Conservation (phyloP, 768 basidiomycete species). For the Kwoniella sp. region DNA sequence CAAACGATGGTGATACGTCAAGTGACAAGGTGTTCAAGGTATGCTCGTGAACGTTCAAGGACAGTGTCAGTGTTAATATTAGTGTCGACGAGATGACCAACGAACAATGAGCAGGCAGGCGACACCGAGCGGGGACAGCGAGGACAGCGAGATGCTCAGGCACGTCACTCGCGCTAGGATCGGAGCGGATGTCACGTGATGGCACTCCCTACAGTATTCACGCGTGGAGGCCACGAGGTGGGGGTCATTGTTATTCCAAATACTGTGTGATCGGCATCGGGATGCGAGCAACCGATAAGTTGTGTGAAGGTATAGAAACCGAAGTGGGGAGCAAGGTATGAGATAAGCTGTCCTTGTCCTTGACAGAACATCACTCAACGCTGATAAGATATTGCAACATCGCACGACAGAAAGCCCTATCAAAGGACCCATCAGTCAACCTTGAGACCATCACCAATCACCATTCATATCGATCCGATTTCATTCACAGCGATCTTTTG, state of each 20-base stretch:
- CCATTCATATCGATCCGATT: not conserved
- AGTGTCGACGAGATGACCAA: not conserved
- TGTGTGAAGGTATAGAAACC: too few species aligned
- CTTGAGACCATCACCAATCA: not conserved
- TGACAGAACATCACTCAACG: not conserved
- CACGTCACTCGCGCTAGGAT: not conserved
- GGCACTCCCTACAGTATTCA: not conserved
- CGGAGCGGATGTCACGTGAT: not conserved
- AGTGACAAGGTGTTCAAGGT: too few species aligned
- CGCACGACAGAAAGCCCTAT: not conserved
- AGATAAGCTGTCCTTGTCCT: too few species aligned
- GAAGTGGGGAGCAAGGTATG: not conserved
- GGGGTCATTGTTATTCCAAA: not conserved
- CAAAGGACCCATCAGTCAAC: slow-evolving; percentile 3
- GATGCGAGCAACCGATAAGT: too few species aligned
- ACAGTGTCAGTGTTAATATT: not conserved
- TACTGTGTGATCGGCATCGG: not conserved
- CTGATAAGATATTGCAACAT: slow-evolving; percentile 1
- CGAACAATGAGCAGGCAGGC: too few species aligned
- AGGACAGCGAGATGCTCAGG: not conserved
- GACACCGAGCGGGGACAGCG: too few species aligned
- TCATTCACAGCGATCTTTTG: not conserved
- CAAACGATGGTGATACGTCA: too few species aligned
- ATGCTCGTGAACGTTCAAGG: too few species aligned
- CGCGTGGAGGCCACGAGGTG: not conserved